phyloP scores from a whole-genome alignment of 305 asterid species.

The Solanum hybrid region DNA sequence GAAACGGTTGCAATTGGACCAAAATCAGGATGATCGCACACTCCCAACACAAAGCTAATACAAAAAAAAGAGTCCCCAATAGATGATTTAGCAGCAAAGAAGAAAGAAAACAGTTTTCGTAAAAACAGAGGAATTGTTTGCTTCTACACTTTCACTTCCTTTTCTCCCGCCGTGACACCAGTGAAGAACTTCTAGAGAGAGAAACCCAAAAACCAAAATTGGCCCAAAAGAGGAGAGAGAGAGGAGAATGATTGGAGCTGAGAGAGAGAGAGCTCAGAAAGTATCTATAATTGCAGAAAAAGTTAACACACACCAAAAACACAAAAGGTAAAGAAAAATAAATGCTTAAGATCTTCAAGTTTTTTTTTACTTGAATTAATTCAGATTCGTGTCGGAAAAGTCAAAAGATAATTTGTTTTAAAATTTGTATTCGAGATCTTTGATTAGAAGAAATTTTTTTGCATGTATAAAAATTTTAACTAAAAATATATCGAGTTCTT shows the following conservation, averaged over 20 bases:
- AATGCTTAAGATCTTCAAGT: not conserved
- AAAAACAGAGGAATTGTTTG: constrained; percentile 62
- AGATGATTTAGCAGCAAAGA: constrained; percentile 12
- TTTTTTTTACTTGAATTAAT: not conserved
- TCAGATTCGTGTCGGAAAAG: not conserved
- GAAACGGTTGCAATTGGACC: constrained; percentile 7
- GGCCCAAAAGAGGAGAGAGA: not conserved
- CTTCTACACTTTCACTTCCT: constrained; percentile 73
- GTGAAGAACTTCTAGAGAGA: constrained; percentile 12
- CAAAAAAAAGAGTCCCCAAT: not conserved
- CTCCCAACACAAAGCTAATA: constrained; percentile 13
- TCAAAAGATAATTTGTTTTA: not conserved
- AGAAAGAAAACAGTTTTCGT: constrained; percentile 40
- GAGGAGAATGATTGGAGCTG: constrained; percentile 12
- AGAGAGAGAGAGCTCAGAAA: not conserved
- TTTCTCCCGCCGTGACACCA: constrained; percentile 40
- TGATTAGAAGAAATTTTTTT: not conserved
- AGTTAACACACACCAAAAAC: not conserved
- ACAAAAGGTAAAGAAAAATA: not conserved
- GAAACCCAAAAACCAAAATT: constrained; percentile 1
- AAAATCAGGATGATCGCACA: constrained; percentile 4
- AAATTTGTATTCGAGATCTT: not conserved
- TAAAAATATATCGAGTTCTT: not conserved
- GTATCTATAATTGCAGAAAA: not conserved
- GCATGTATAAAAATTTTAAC: not conserved